phyloP scores from a whole-genome alignment of 495 filamentous ascomycete genomes.

The Rhizodiscina lignyota region DNA sequence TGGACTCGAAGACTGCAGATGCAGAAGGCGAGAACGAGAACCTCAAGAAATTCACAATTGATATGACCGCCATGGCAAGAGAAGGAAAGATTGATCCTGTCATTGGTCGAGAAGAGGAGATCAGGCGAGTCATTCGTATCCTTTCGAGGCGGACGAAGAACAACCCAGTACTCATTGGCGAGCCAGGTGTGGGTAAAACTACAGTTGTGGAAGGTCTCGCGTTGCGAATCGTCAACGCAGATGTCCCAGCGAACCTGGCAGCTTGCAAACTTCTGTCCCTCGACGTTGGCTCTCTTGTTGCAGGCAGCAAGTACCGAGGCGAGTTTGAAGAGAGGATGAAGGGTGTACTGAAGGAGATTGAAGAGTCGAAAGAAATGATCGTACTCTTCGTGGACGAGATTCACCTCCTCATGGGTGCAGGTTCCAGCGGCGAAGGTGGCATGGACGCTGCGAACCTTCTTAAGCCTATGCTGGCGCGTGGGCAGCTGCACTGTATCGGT shows the following conservation, averaged over 20 bases:
- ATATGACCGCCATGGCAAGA: constrained; percentile 85
- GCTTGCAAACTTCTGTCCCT: constrained; percentile 85
- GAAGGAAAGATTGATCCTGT: constrained; percentile 98
- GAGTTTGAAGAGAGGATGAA: constrained; percentile 99
- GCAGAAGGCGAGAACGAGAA: constrained; percentile 81
- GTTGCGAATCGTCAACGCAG: constrained; percentile 82
- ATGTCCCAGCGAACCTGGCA: constrained; percentile 90
- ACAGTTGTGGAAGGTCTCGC: constrained; percentile 97
- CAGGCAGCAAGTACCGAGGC: constrained; percentile 92
- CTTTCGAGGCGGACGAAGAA: constrained; percentile 93
- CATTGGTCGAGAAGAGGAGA: constrained; percentile 94
- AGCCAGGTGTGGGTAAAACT: constrained; percentile 96
- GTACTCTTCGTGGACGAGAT: constrained; percentile 97
- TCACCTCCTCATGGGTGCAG: constrained; percentile 94
- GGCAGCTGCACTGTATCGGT: constrained; percentile 93
- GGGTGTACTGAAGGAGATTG: constrained; percentile 91
- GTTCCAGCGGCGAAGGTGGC: constrained; percentile 80
- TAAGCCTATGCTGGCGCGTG: constrained; percentile 92
- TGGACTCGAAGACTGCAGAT: constrained; percentile 91
- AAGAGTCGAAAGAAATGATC: constrained; percentile 92
- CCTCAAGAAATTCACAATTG: constrained; percentile 91
- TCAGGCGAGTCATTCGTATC: constrained; percentile 83
- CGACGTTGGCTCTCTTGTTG: constrained; percentile 86
- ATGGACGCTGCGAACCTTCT: constrained; percentile 98
- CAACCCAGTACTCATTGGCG: constrained; percentile 90